These are phyloP conservation scores for Hebeloma cylindrosporum DNA, from an alignment of 768 basidiomycete genomes.

Conservation along the genomic window DNA sequence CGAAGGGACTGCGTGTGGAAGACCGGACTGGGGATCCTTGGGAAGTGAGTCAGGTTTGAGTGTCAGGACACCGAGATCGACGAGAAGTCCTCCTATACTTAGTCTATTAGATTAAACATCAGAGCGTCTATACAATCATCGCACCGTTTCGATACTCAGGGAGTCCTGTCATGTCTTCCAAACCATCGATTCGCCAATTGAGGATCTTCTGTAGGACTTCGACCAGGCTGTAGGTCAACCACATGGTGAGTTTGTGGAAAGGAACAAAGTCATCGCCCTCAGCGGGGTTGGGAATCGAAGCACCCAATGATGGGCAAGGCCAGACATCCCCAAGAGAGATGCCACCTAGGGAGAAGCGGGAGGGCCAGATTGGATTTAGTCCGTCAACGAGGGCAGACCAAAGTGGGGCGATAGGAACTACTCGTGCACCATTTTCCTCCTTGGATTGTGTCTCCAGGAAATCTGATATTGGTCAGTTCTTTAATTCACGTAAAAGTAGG, in stretches of 20 bases:
- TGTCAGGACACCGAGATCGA: constrained; percentile 79
- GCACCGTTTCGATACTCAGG: constrained; percentile 94
- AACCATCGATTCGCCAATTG: constrained; percentile 78
- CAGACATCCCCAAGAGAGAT: constrained; percentile 90
- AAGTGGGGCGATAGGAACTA: constrained; percentile 69
- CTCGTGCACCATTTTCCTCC: constrained; percentile 37
- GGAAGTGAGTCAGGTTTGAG: constrained; percentile 60
- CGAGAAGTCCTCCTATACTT: constrained; percentile 72
- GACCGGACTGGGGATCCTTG: constrained; percentile 44
- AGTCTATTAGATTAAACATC: background rate
- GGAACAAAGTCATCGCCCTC: constrained; percentile 79
- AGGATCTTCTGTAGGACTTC: constrained; percentile 79
- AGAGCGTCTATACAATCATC: constrained; percentile 6
- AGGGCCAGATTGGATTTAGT: constrained; percentile 88
- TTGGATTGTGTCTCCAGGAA: constrained; percentile 63
- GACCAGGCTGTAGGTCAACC: constrained; percentile 89
- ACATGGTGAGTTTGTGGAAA: constrained; percentile 95
- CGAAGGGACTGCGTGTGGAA: constrained; percentile 68
- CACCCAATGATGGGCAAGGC: constrained; percentile 61
- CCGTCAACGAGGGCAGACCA: constrained; percentile 85
- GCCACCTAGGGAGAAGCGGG: constrained; percentile 64
- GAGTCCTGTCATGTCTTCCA: constrained; percentile 85
- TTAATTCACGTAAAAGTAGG: background rate
- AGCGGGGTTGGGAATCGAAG: constrained; percentile 14
- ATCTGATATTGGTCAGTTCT: no score